Conservation (phyloP, 164 flowering plant species). For the Chimonanthus salicifolius region DNA sequence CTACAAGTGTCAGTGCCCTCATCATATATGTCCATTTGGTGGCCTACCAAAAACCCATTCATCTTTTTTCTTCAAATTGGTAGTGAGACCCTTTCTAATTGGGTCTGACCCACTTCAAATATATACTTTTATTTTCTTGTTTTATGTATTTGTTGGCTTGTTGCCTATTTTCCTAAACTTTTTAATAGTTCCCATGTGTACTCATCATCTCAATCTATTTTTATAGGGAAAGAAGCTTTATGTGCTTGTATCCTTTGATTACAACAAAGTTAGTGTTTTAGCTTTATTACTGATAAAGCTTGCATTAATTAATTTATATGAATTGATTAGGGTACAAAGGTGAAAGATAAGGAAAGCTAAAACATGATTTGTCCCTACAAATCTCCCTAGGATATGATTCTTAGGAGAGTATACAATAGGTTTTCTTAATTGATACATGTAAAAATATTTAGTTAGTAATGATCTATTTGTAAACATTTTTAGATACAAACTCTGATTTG, state of each 20-base stretch:
- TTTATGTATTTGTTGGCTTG: background rate
- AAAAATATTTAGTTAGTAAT: too few relatives aligned
- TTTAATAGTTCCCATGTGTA: background rate
- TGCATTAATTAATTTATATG: background rate
- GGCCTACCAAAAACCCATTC: background rate
- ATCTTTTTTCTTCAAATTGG: background rate
- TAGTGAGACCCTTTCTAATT: constrained; percentile 3
- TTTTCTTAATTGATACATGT: too few relatives aligned
- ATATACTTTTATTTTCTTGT: background rate
- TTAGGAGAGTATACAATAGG: background rate
- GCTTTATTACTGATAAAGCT: background rate
- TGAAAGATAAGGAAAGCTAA: background rate
- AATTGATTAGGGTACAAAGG: background rate
- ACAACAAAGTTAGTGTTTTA: constrained; percentile 1
- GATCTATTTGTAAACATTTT: too few relatives aligned
- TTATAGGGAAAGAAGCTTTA: background rate
- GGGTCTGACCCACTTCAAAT: background rate
- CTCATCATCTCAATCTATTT: background rate
- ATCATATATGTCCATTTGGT: background rate
- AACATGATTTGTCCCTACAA: background rate
- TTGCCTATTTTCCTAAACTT: background rate
- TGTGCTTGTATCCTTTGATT: constrained; percentile 4
- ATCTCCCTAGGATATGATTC: constrained; percentile 1
- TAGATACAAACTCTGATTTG: too few relatives aligned
- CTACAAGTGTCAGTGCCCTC: background rate